A percentile compares a stretch with the other conserved stretches of the same genome.
phyloP scores from a whole-genome alignment of 257 asterid genomes.

The Nicotiana noctiflora region DNA sequence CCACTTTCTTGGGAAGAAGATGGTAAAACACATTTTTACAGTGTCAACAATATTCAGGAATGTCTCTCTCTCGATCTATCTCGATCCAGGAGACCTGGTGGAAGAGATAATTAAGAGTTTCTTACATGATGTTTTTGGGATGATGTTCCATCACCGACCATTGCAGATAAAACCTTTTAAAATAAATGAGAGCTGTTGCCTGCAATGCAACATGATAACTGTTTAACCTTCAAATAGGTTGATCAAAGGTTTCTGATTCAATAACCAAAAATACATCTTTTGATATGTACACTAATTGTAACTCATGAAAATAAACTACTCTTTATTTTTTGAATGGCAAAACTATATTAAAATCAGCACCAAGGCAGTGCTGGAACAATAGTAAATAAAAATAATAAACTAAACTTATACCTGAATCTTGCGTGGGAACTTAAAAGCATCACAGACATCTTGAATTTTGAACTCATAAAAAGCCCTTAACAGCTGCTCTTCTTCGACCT shows the following conservation, averaged over 20 bases:
- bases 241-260: neutral
- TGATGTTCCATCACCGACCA: conserved; percentile 99
- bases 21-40: too few species aligned
- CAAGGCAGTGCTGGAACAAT: too few species aligned
- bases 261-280: conserved; percentile 1
- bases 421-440: conserved; percentile 94
- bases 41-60: too few species aligned
- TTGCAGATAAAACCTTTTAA: conserved; percentile 89
- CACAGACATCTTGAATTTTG: conserved; percentile 94
- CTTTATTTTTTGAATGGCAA: too few species aligned
- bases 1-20: conserved; percentile 2
- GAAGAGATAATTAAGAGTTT: too few species aligned
- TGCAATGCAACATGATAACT: conserved; percentile 31
- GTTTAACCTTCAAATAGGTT: conserved; percentile 4
- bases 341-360: too few species aligned
- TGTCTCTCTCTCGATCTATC: too few species aligned
- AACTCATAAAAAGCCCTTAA: conserved; percentile 86
- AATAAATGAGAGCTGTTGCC: conserved; percentile 95
- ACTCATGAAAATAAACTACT: too few species aligned
- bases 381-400: too few species aligned
- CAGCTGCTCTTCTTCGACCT: conserved; percentile 82
- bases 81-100: too few species aligned
- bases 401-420: conserved; percentile 64
- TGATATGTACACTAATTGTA: too few species aligned
- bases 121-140: conserved; percentile 89